Percentiles rank a stretch among this genome's conserved stretches.
phyloP scores from a whole-genome alignment of 2,329 filamentous ascomycete genomes.

The Pseudogymnoascus sp. region DNA sequence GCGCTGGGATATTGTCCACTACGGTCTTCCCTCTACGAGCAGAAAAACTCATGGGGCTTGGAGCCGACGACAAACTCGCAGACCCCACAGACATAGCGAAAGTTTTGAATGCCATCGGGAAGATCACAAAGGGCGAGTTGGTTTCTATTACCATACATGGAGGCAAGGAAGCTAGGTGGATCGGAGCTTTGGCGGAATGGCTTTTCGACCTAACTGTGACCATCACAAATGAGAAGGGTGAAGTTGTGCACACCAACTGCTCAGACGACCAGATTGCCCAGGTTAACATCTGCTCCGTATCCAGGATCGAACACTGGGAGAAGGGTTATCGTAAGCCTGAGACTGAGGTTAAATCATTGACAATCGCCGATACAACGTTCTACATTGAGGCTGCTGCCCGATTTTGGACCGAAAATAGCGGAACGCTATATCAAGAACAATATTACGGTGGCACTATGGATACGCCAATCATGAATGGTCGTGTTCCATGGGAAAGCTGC shows the following conservation, averaged over 20 bases:
- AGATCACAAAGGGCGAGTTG: background rate
- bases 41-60: background rate
- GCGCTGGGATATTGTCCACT: background rate
- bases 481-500: background rate
- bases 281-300: background rate
- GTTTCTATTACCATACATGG: background rate
- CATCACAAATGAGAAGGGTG: background rate
- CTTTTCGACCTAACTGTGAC: background rate
- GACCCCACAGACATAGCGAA: background rate
- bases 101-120: background rate
- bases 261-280: background rate
- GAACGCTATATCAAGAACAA: too few species aligned
- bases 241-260: background rate
- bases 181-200: background rate
- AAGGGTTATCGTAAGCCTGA: background rate
- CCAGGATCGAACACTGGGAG: background rate
- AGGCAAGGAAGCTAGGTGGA: background rate
- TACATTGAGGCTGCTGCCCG: too few species aligned
- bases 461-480: background rate
- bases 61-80: background rate
- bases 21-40: background rate
- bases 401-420: too few species aligned
- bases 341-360: background rate
- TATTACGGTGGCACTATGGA: background rate
- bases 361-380: background rate